These are phyloP conservation scores for Diaporthe humulicola DNA, from an alignment of 2,329 filamentous ascomycete genomes.

Conservation along the genomic window DNA sequence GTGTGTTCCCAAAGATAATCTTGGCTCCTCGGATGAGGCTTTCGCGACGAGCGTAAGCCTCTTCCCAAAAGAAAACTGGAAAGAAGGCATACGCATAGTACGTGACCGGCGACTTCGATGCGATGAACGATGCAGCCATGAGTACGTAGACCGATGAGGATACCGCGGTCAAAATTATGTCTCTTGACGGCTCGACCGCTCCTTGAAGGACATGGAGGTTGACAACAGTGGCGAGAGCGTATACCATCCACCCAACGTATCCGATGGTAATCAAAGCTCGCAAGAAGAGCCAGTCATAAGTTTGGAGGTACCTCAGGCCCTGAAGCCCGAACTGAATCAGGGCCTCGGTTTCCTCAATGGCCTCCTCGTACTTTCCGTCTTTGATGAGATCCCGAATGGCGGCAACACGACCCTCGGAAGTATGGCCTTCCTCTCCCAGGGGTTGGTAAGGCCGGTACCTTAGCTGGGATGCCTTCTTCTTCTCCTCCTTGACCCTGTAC, in stretches of 20 bases:
- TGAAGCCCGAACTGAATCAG: constrained; percentile 83
- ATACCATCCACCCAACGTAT: constrained; percentile 96
- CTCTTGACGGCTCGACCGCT: constrained; percentile 73
- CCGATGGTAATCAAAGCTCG: constrained; percentile 89
- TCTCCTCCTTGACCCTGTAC: constrained; percentile 92
- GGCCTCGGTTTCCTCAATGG: constrained; percentile 82
- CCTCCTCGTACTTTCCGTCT: constrained; percentile 75
- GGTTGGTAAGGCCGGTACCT: constrained; percentile 82
- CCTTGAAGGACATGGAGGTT: constrained; percentile 88
- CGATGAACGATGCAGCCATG: constrained; percentile 83
- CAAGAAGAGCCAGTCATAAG: constrained; percentile 98
- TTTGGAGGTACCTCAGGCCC: constrained; percentile 93
- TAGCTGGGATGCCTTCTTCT: constrained; percentile 82
- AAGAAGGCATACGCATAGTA: constrained; percentile 96
- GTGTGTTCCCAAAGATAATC: constrained; percentile 76
- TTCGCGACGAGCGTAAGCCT: constrained; percentile 83
- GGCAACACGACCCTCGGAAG: constrained; percentile 75
- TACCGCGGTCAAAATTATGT: constrained; percentile 67
- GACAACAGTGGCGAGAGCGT: constrained; percentile 88
- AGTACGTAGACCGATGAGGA: constrained; percentile 83
- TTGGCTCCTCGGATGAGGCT: constrained; percentile 77
- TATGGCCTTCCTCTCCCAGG: constrained; percentile 73
- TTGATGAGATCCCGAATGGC: constrained; percentile 78
- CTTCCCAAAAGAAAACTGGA: constrained; percentile 96
- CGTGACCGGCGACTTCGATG: constrained; percentile 82